Percentiles rank a stretch among this genome's conserved stretches.
Conservation (phyloP, 163 green algal genomes). For the Volvox carteri region DNA sequence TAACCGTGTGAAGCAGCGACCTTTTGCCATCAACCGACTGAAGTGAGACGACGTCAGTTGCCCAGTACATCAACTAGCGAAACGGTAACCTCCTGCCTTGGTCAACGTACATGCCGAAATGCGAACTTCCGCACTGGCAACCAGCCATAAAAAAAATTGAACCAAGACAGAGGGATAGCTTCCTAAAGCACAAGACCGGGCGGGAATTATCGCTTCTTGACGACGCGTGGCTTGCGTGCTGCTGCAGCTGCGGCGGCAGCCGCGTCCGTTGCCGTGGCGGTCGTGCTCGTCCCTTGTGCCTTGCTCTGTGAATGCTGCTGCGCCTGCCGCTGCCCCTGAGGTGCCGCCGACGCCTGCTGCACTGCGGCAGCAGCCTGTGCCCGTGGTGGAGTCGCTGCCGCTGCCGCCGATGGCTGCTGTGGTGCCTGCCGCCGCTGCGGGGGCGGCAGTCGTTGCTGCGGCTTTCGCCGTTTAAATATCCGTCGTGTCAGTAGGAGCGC, state of each 20-base stretch:
- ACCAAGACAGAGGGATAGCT: no score
- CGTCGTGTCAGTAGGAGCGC: background rate
- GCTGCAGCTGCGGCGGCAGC: background rate
- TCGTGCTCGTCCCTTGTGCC: no score
- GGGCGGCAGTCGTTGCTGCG: background rate
- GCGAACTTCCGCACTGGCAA: no score
- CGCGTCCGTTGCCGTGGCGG: background rate
- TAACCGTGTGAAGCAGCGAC: no score
- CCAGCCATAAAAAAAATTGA: no score
- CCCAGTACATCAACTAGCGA: no score
- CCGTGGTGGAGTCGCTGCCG: slow-evolving; percentile 2
- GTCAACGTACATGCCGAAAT: no score
- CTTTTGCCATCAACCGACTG: no score
- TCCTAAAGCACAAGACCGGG: no score
- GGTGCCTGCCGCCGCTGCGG: background rate
- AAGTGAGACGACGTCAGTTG: no score
- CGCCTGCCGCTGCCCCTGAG: slow-evolving; percentile 5
- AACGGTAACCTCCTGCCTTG: no score
- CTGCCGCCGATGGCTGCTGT: background rate
- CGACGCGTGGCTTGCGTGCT: background rate
- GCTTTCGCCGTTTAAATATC: background rate
- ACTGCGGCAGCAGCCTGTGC: background rate
- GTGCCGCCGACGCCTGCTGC: background rate
- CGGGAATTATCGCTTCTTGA: slow-evolving; percentile 42
- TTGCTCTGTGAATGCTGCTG: background rate